phyloP scores from a whole-genome alignment of 2,329 filamentous ascomycete genomes.

The Aureobasidium musti region DNA sequence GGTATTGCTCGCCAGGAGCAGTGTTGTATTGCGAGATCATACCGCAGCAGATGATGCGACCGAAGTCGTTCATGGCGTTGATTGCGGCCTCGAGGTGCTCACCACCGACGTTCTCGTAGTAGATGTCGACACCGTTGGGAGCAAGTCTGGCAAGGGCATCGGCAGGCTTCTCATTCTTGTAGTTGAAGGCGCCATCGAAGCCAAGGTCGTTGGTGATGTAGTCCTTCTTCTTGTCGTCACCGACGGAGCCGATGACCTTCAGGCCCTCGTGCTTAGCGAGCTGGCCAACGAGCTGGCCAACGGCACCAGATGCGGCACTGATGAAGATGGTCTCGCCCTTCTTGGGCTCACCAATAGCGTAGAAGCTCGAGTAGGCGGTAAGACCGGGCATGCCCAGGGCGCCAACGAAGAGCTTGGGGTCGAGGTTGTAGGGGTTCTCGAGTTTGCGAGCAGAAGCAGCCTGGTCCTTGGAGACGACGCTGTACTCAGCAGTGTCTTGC shows the following conservation, averaged over 20 bases:
- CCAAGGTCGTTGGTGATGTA: conserved; percentile 69
- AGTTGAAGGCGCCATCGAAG: conserved; percentile 80
- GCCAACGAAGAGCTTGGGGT: conserved; percentile 69
- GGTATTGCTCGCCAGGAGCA: conserved; percentile 59
- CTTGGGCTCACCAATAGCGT: conserved; percentile 73
- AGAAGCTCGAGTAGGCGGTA: conserved; percentile 73
- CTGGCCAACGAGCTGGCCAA: conserved; percentile 81
- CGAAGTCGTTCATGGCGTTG: conserved; percentile 63
- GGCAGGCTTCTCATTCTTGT: conserved; percentile 74
- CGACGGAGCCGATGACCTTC: conserved; percentile 76
- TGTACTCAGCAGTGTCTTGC: conserved; percentile 60
- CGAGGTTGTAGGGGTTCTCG: conserved; percentile 68
- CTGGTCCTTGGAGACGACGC: conserved; percentile 54
- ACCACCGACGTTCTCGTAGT: conserved; percentile 77
- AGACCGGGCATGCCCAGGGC: conserved; percentile 76
- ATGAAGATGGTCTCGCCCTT: conserved; percentile 82
- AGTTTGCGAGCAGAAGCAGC: conserved; percentile 56
- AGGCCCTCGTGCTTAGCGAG: conserved; percentile 79
- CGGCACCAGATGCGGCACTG: conserved; percentile 75
- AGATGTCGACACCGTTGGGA: conserved; percentile 78
- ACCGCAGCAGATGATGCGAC: conserved; percentile 64
- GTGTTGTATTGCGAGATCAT: conserved; percentile 80
- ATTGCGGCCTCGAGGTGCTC: conserved; percentile 71
- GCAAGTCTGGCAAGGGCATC: conserved; percentile 71
- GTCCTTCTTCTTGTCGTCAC: conserved; percentile 75